These are phyloP conservation scores for Calonectria ilicicola DNA, from an alignment of 2,329 filamentous ascomycete genomes.

Conservation along the genomic window DNA sequence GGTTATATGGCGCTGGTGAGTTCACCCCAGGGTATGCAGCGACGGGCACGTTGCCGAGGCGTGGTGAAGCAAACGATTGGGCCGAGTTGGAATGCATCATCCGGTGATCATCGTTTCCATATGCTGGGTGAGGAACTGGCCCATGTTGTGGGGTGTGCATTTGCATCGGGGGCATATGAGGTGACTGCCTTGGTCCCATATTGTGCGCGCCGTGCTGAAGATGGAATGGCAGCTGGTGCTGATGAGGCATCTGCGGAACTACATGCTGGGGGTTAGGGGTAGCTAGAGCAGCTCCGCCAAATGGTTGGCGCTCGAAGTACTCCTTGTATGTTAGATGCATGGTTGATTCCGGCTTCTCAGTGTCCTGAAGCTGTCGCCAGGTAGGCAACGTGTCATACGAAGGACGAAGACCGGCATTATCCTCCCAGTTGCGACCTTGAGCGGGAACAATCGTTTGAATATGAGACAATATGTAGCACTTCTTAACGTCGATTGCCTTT, in stretches of 20 bases:
- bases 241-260: constrained; percentile 80
- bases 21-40: constrained; percentile 76
- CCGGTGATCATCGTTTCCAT: constrained; percentile 84
- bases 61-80: constrained; percentile 88
- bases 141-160: constrained; percentile 80
- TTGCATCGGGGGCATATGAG: constrained; percentile 82
- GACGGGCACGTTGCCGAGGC: constrained; percentile 77
- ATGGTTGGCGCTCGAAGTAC: constrained; percentile 79
- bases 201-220: constrained; percentile 80
- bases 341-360: constrained; percentile 76
- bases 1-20: constrained; percentile 76
- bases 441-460: constrained; percentile 67
- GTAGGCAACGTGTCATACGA: constrained; percentile 87
- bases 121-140: constrained; percentile 73
- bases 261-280: constrained; percentile 78
- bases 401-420: constrained; percentile 85
- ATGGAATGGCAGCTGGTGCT: constrained; percentile 86
- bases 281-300: constrained; percentile 68
- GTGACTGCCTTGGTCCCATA: constrained; percentile 75
- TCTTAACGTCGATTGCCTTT: constrained; percentile 77
- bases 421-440: constrained; percentile 72
- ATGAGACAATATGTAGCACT: constrained; percentile 67
- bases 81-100: constrained; percentile 90
- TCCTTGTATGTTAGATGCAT: constrained; percentile 79
- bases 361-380: constrained; percentile 80